These are phyloP conservation scores for Jamesozyma rosinii DNA, from an alignment of 805 yeast species.

Conservation along the genomic window DNA sequence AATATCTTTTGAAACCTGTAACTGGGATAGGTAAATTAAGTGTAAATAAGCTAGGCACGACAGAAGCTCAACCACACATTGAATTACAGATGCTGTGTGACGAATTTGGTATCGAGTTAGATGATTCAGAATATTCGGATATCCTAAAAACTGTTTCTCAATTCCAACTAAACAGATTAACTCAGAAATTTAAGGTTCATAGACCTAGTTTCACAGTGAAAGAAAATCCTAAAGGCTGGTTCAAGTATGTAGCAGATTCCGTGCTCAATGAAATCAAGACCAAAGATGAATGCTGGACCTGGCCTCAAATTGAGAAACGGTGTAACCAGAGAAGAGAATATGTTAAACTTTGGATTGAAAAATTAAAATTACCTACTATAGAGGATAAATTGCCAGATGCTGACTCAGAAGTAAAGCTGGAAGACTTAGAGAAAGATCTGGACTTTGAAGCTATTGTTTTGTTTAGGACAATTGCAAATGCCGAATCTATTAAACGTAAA, in stretches of 20 bases:
- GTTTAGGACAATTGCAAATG: conserved; percentile 71
- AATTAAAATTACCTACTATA: conserved; percentile 34
- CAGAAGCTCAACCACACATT: conserved; percentile 59
- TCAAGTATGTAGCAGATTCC: conserved; percentile 67
- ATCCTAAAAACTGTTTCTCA: conserved; percentile 72
- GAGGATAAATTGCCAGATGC: conserved; percentile 30
- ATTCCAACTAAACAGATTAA: conserved; percentile 69
- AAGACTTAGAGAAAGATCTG: conserved; percentile 48
- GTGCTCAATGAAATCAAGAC: conserved; percentile 76
- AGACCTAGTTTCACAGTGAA: conserved; percentile 47
- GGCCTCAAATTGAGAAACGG: conserved; percentile 69
- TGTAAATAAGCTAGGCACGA: conserved; percentile 68
- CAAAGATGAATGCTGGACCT: conserved; percentile 71
- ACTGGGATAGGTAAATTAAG: conserved; percentile 79
- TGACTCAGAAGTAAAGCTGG: conserved; percentile 34
- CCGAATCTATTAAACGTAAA: conserved; percentile 52
- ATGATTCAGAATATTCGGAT: conserved; percentile 77
- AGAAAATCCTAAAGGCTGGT: conserved; percentile 75
- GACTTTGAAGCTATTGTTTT: conserved; percentile 74
- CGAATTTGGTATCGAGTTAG: conserved; percentile 79
- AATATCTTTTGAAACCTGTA: conserved; percentile 73
- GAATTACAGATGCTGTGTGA: conserved; percentile 71
- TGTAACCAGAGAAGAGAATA: conserved; percentile 66
- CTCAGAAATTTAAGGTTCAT: conserved; percentile 61
- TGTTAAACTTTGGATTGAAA: conserved; percentile 55